These are phyloP conservation scores for Fonsecaea pedrosoi DNA, from an alignment of 2,329 filamentous ascomycete species.

Conservation along the genomic window DNA sequence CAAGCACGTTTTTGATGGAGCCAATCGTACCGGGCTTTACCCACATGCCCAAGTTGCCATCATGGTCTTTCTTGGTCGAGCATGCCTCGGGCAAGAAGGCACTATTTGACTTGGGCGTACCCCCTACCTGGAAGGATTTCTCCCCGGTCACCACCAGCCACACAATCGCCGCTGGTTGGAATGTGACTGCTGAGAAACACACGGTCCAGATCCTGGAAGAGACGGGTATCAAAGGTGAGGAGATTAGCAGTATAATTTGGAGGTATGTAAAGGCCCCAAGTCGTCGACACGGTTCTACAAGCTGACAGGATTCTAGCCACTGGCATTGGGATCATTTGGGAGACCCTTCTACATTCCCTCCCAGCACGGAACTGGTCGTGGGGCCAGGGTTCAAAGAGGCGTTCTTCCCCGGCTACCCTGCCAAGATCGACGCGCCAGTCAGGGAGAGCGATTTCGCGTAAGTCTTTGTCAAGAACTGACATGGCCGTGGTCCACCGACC, in stretches of 20 bases:
- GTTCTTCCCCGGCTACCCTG: slow-evolving; percentile 58
- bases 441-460: slow-evolving; percentile 8
- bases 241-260: slow-evolving; percentile 33
- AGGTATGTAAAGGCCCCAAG: slow-evolving; percentile 8
- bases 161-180: slow-evolving; percentile 3
- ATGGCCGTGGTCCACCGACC: background rate
- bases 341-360: slow-evolving; percentile 56
- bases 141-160: slow-evolving; percentile 7
- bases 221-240: slow-evolving; percentile 13
- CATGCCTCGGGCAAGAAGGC: slow-evolving; percentile 44
- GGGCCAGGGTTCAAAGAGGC: slow-evolving; percentile 59
- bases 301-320: slow-evolving; percentile 30
- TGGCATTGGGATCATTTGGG: slow-evolving; percentile 56
- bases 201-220: slow-evolving; percentile 36
- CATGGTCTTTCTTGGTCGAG: slow-evolving; percentile 53
- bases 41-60: slow-evolving; percentile 2
- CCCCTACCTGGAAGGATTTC: slow-evolving; percentile 33
- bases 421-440: slow-evolving; percentile 41
- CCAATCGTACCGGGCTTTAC: slow-evolving; percentile 4
- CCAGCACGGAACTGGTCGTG: slow-evolving; percentile 56
- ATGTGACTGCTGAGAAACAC: slow-evolving; percentile 26
- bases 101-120: slow-evolving; percentile 47
- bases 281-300: background rate
- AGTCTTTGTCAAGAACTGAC: background rate
- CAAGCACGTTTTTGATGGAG: slow-evolving; percentile 9